These are phyloP conservation scores for Moricandia moricandioides DNA, from an alignment of 345 rosid genomes.

Conservation along the genomic window DNA sequence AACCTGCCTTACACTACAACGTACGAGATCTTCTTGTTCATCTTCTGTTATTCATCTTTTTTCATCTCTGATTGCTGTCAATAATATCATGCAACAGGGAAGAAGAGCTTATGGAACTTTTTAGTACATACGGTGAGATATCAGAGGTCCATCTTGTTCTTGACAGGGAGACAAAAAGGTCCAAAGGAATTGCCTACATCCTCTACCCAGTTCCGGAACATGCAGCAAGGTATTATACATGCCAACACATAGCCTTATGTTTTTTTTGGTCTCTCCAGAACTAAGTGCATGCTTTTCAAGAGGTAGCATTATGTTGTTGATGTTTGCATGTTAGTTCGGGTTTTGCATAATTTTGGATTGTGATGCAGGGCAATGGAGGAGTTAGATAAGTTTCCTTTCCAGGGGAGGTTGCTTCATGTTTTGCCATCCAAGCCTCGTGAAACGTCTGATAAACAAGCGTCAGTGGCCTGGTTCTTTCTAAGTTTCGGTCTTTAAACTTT, in stretches of 20 bases:
- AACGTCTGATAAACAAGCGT: conserved; percentile 55
- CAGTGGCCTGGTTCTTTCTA: conserved; percentile 24
- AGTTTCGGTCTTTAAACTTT: conserved; percentile 6
- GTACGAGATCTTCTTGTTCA: conserved; percentile 36
- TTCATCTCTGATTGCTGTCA: conserved; percentile 2
- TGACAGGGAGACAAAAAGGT: conserved; percentile 83
- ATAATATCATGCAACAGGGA: conserved; percentile 49
- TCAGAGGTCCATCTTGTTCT: conserved; percentile 80
- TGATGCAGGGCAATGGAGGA: conserved; percentile 72
- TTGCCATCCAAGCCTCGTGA: conserved; percentile 64
- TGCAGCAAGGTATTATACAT: conserved; percentile 63
- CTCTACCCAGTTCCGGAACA: conserved; percentile 59
- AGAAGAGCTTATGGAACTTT: conserved; percentile 83
- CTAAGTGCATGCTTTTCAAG: background rate
- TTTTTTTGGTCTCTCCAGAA: background rate
- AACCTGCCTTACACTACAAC: conserved; percentile 77
- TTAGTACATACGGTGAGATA: conserved; percentile 58
- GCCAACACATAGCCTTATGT: background rate
- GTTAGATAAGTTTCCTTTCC: conserved; percentile 74
- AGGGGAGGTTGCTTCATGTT: conserved; percentile 88
- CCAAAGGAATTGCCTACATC: conserved; percentile 85
- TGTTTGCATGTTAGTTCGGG: background rate
- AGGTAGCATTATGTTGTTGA: background rate
- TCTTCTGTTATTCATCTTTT: conserved; percentile 1
- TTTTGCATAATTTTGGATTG: conserved; percentile 15